These are phyloP conservation scores for Phytophthora multivora DNA, from an alignment of 352 stramenopile species.

Conservation along the genomic window DNA sequence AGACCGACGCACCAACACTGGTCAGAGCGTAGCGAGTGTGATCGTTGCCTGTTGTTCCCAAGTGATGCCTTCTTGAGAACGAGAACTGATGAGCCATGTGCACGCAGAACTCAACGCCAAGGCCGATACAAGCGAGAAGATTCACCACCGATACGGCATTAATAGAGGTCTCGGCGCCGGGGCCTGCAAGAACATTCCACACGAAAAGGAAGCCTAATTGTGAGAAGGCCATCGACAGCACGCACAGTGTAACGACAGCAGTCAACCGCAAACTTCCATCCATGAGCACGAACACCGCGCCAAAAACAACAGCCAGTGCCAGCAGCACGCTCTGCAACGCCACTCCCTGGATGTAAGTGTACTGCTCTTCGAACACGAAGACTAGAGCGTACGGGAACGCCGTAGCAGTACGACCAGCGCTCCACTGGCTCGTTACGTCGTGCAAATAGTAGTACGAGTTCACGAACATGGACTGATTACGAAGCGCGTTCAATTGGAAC, in stretches of 20 bases:
- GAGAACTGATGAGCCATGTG: slow-evolving; percentile 89
- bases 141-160: slow-evolving; percentile 93
- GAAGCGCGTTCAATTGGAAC: slow-evolving; percentile 87
- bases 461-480: slow-evolving; percentile 89
- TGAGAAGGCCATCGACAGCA: slow-evolving; percentile 80
- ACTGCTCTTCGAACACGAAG: slow-evolving; percentile 94
- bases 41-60: slow-evolving; percentile 59
- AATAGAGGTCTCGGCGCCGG: slow-evolving; percentile 67
- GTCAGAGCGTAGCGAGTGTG: slow-evolving; percentile 77
- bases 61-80: slow-evolving; percentile 50
- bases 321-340: slow-evolving; percentile 87
- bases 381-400: slow-evolving; percentile 91
- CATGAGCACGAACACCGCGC: slow-evolving; percentile 81
- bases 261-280: slow-evolving; percentile 67
- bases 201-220: slow-evolving; percentile 83
- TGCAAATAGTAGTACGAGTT: slow-evolving; percentile 92
- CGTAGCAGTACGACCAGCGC: slow-evolving; percentile 19
- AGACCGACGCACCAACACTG: slow-evolving; percentile 78
- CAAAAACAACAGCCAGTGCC: slow-evolving; percentile 80
- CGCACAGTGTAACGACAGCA: slow-evolving; percentile 71
- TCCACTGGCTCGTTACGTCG: slow-evolving; percentile 52
- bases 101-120: slow-evolving; percentile 91
- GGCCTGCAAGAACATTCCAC: slow-evolving; percentile 65
- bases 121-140: slow-evolving; percentile 82
- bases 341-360: slow-evolving; percentile 91